phyloP scores from a whole-genome alignment of 2,329 filamentous ascomycete genomes.

The Fusarium floridanum region DNA sequence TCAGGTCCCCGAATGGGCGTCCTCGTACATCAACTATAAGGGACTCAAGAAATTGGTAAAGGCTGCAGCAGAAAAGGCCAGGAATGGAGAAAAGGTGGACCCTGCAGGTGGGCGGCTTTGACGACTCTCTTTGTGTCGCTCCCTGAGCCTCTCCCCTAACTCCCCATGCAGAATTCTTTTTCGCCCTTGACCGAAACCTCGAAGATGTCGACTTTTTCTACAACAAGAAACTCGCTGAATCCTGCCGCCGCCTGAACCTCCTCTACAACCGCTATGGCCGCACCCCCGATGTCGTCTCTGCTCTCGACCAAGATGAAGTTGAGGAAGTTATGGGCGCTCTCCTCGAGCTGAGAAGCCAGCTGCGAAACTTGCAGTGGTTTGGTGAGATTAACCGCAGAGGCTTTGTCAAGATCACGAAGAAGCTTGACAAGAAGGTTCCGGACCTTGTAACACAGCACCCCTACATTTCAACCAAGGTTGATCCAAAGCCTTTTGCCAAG shows the following conservation, averaged over 20 bases:
- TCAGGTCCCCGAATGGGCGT: conserved; percentile 89
- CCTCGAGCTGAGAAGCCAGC: conserved; percentile 86
- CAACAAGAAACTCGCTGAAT: conserved; percentile 93
- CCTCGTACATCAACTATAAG: conserved; percentile 90
- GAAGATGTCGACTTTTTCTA: conserved; percentile 98
- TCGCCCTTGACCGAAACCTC: conserved; percentile 94
- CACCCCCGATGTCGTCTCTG: conserved; percentile 75
- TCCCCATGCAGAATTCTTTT: conserved; percentile 85
- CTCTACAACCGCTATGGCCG: conserved; percentile 90
- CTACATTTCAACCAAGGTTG: conserved; percentile 92
- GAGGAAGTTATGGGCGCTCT: conserved; percentile 93
- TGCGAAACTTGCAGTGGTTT: conserved; percentile 97
- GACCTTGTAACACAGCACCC: conserved; percentile 81
- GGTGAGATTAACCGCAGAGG: conserved; percentile 95
- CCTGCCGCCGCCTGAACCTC: conserved; percentile 84
- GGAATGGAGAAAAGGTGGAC: conserved; percentile 82
- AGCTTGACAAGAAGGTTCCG: conserved; percentile 94
- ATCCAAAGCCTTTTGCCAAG: conserved; percentile 88
- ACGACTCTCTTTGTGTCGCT: conserved; percentile 44
- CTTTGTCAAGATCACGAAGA: conserved; percentile 99
- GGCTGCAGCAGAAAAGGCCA: conserved; percentile 73
- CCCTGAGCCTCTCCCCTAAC: conserved; percentile 50
- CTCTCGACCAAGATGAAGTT: conserved; percentile 87
- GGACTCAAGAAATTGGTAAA: conserved; percentile 97
- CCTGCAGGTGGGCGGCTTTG: conserved; percentile 80